Percentiles rank a stretch among this genome's conserved stretches.
Evolutionary conservation across 306 rosid species (phyloP).

Genomic region (Trifolium pratense): DNA sequence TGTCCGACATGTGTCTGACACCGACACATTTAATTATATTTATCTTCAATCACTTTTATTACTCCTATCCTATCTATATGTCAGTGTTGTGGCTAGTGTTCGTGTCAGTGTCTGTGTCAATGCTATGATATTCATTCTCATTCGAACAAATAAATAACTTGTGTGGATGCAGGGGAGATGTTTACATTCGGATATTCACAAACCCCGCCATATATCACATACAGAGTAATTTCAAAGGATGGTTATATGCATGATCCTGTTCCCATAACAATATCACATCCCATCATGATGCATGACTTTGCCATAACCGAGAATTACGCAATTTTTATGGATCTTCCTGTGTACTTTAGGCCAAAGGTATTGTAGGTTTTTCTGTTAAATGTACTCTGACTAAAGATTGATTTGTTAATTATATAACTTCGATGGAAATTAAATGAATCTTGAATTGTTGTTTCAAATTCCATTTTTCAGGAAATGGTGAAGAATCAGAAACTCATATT

Average conservation of each 20-base stretch:
- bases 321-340: constrained; percentile 91
- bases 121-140: neutral
- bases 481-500: constrained; percentile 77
- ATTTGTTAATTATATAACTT: neutral
- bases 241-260: constrained; percentile 93
- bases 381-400: neutral
- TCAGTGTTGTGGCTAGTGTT: too few species aligned
- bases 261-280: constrained; percentile 83
- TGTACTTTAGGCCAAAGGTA: constrained; percentile 90
- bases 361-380: constrained; percentile 26
- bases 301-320: constrained; percentile 92
- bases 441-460: constrained; percentile 34
- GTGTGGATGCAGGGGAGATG: constrained; percentile 78
- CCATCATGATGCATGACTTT: constrained; percentile 97
- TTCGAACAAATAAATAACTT: constrained; percentile 38
- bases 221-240: constrained; percentile 90
- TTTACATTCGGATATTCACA: constrained; percentile 92
- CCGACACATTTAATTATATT: neutral
- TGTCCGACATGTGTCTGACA: neutral
- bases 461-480: constrained; percentile 88
- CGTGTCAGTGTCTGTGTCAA: neutral
- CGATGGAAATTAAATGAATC: constrained; percentile 14
- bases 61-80: too few species aligned
- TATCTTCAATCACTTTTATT: too few species aligned
- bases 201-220: constrained; percentile 83